Evolutionary conservation across 176 grass and related monocot genomes (phyloP), one percentile per base, ranked within the genome.

Genomic region (Ensete ventricosum): DNA sequence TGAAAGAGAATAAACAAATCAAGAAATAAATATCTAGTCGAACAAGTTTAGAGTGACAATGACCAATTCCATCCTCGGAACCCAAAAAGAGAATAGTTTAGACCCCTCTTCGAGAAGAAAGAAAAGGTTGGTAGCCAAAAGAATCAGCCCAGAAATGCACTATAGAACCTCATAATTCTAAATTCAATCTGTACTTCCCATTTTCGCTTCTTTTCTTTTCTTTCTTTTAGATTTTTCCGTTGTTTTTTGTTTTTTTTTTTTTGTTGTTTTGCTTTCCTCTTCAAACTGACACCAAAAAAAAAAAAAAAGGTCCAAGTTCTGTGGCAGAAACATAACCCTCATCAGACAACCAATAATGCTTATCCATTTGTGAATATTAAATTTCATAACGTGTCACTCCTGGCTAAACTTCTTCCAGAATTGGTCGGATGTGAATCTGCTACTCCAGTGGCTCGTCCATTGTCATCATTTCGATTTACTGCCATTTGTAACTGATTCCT

Each of bases 341-440:
- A 29, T 11, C 22, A 34, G 25, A 67, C 14, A 34, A 34, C 64
- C 22, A 65, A 3, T 2, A 21, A 25, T 65, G 1, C 63, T 23
- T 43, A 43, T 29, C 63, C 63, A 65, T 20, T 20, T n/a, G 58
- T 62, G 26, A 11, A 43, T 4, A 43, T 4, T 43, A 43, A 19
- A 22, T 17, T 54, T 79, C 81, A 88, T 73, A 90, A 82, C 1
- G 85, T 90, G 66, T 92, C 89, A 7, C 85, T 88, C 67, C 87
- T 78, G 55, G 83, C 69, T 52, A 93, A 90, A 81, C 81, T 84
- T 79, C 85, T 87, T 14, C 77, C 55, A 5, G 81, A 49, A 68
- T 78, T 82, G 20, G 52, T 48, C 29, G 16, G 66, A 59, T 70
- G 17, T 54, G 25, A 55, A 55, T 59, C 24, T 22, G 29, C 60